These are phyloP conservation scores for Raddia guianensis DNA, from an alignment of 176 grass and related monocot species.

Conservation along the genomic window DNA sequence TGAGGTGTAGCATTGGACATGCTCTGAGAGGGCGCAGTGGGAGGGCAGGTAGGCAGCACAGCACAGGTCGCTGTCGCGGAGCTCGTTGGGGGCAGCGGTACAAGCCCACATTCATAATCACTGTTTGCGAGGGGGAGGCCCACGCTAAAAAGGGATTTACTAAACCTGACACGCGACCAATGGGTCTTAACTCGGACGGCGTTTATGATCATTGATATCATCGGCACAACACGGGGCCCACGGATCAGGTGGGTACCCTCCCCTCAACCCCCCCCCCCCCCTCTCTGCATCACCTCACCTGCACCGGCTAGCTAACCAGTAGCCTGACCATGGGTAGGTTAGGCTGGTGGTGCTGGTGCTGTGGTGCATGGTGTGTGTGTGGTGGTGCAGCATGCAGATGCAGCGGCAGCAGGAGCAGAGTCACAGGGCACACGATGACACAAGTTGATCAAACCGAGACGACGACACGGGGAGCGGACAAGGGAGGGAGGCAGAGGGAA, in stretches of 20 bases:
- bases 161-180: slow-evolving; percentile 41
- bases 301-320: background rate
- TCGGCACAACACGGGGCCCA: background rate
- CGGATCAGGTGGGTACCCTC: background rate
- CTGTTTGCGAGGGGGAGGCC: background rate
- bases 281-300: background rate
- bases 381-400: no score
- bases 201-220: slow-evolving; percentile 3
- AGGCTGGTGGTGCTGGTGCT: background rate
- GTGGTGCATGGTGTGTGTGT: no score
- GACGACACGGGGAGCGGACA: slow-evolving; percentile 15
- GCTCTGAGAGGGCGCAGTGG: background rate
- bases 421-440: background rate
- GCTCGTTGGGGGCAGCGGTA: background rate
- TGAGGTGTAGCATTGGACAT: no score
- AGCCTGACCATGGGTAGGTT: background rate
- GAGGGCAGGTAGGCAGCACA: background rate
- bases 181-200: slow-evolving; percentile 33
- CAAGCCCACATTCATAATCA: slow-evolving; percentile 8
- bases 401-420: background rate
- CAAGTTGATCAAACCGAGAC: slow-evolving; percentile 31
- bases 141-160: background rate
- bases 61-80: background rate
- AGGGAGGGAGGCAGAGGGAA: background rate
- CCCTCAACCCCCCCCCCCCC: background rate